phyloP scores from a whole-genome alignment of 345 rosid species.

The Turritis glabra region DNA sequence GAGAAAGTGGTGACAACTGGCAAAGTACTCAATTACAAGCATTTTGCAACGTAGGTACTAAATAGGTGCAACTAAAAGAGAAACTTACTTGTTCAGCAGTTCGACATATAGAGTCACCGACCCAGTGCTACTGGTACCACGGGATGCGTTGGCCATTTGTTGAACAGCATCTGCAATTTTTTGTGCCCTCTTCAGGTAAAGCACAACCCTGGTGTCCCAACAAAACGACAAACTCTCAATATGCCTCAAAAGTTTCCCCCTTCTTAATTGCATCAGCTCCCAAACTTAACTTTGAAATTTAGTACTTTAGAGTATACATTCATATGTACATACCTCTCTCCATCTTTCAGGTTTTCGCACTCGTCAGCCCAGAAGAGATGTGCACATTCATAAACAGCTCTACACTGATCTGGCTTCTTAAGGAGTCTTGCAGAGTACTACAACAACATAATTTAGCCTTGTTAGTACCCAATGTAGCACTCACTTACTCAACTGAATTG shows the following conservation, averaged over 20 bases:
- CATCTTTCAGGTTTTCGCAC: slow-evolving; percentile 82
- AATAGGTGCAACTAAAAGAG: neutral
- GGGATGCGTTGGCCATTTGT: slow-evolving; percentile 75
- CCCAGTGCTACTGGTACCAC: slow-evolving; percentile 65
- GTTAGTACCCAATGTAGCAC: slow-evolving; percentile 10
- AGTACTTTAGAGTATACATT: neutral
- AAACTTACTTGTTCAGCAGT: slow-evolving; percentile 82
- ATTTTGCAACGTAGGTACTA: neutral
- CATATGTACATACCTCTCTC: slow-evolving; percentile 72
- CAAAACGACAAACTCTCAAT: neutral
- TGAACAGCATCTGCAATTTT: slow-evolving; percentile 92
- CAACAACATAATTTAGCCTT: slow-evolving; percentile 32
- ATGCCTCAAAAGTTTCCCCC: neutral
- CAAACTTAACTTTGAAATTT: slow-evolving; percentile 7
- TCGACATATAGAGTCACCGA: slow-evolving; percentile 77
- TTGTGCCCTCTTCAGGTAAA: slow-evolving; percentile 81
- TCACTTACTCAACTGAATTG: slow-evolving; percentile 12
- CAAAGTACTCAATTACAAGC: neutral
- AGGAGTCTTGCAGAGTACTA: slow-evolving; percentile 96
- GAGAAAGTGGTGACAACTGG: neutral
- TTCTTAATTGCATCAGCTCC: neutral
- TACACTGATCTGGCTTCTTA: slow-evolving; percentile 98
- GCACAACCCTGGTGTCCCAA: slow-evolving; percentile 61
- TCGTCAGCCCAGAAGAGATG: slow-evolving; percentile 95
- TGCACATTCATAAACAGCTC: slow-evolving; percentile 93